These are phyloP conservation scores for Curvularia eragrostidis DNA, from an alignment of 2,329 filamentous ascomycete genomes.

Conservation along the genomic window DNA sequence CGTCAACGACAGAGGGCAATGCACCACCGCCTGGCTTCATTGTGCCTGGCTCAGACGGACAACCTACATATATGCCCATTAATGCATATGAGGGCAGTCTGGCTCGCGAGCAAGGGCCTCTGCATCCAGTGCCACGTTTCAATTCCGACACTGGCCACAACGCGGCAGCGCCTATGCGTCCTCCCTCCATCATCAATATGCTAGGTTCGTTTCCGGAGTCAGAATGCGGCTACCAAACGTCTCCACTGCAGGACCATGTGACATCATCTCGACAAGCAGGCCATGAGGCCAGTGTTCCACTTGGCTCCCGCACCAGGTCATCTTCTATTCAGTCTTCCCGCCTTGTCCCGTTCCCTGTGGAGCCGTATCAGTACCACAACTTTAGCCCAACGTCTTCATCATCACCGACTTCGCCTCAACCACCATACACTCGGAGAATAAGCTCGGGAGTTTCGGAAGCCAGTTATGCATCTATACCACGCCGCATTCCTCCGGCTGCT, in stretches of 20 bases:
- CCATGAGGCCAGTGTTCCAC: slow-evolving; percentile 22
- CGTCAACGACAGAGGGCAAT: slow-evolving; percentile 24
- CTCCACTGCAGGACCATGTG: slow-evolving; percentile 26
- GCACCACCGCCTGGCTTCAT: slow-evolving; percentile 56
- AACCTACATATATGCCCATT: slow-evolving; percentile 54
- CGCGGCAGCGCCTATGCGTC: slow-evolving; percentile 41
- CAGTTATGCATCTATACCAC: slow-evolving; percentile 40
- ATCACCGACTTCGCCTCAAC: slow-evolving; percentile 33
- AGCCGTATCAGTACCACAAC: slow-evolving; percentile 44
- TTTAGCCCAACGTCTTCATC: slow-evolving; percentile 37
- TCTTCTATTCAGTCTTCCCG: slow-evolving; percentile 33
- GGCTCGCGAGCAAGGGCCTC: slow-evolving; percentile 42
- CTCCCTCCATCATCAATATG: slow-evolving; percentile 38
- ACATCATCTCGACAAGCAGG: slow-evolving; percentile 28
- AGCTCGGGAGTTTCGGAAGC: slow-evolving; percentile 32
- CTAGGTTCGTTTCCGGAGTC: slow-evolving; percentile 52
- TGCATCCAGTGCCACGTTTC: slow-evolving; percentile 55
- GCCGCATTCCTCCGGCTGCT: slow-evolving; percentile 49
- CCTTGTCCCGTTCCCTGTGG: slow-evolving; percentile 40
- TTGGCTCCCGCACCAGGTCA: slow-evolving; percentile 26
- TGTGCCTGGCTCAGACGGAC: slow-evolving; percentile 57
- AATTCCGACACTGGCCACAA: slow-evolving; percentile 43
- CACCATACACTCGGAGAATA: slow-evolving; percentile 40
- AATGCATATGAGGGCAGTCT: slow-evolving; percentile 50
- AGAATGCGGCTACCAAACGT: slow-evolving; percentile 33